Conservation (phyloP, 352 stramenopile genomes). For the Phytophthora rubi region DNA sequence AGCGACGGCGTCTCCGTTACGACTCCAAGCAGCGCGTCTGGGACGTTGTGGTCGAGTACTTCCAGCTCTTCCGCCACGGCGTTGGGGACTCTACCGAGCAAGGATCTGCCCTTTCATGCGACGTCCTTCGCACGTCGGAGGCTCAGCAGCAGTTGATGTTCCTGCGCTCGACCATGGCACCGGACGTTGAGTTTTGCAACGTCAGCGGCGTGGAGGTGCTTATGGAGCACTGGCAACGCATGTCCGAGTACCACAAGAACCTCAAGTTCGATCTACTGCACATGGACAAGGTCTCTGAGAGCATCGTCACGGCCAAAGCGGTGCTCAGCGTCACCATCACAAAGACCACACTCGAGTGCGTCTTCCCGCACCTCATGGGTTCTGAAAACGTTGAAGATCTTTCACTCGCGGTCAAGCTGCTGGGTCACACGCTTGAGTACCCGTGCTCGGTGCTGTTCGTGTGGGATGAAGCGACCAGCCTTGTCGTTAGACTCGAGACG, state of each 20-base stretch:
- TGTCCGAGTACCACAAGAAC: conserved; percentile 44
- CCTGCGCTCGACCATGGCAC: conserved; percentile 42
- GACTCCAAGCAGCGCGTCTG: conserved; percentile 32
- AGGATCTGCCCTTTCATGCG: conserved; percentile 8
- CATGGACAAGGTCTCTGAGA: conserved; percentile 44
- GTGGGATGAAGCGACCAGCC: conserved; percentile 46
- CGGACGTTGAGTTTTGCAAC: conserved; percentile 43
- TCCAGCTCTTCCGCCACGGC: conserved; percentile 40
- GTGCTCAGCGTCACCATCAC: conserved; percentile 40
- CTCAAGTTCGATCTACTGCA: conserved; percentile 42
- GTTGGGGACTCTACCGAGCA: conserved; percentile 26
- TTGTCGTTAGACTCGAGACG: conserved; percentile 34
- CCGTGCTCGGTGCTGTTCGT: conserved; percentile 43
- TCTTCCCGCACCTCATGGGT: conserved; percentile 46
- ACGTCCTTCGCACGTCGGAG: conserved; percentile 29
- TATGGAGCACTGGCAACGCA: conserved; percentile 46
- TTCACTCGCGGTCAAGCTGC: conserved; percentile 39
- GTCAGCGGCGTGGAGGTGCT: conserved; percentile 33
- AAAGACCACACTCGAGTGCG: conserved; percentile 38
- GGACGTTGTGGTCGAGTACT: conserved; percentile 47
- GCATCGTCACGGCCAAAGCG: conserved; percentile 32
- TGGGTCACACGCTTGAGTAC: conserved; percentile 38
- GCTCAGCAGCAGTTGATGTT: conserved; percentile 53
- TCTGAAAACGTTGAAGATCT: conserved; percentile 41
- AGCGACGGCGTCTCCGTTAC: conserved; percentile 35